phyloP scores from a whole-genome alignment of 139 green algal species.

The Tetraselmis chui region DNA sequence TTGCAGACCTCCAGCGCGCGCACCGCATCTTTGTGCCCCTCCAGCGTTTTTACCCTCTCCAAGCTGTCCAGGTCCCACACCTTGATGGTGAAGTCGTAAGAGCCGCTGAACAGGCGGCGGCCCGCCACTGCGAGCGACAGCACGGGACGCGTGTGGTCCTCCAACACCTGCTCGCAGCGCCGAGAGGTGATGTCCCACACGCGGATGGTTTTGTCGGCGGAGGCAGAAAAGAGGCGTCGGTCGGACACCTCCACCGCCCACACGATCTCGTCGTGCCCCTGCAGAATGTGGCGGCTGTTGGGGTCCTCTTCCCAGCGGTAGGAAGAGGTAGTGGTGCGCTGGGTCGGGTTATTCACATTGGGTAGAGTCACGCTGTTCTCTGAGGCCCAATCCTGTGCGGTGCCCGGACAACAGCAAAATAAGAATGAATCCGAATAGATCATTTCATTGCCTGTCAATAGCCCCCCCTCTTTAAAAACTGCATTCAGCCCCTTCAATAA shows the following conservation, averaged over 20 bases:
- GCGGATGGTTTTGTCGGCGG: slow-evolving; percentile 85
- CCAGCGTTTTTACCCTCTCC: slow-evolving; percentile 63
- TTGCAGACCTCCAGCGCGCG: slow-evolving; percentile 63
- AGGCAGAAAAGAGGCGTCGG: slow-evolving; percentile 70
- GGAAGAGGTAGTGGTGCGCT: background rate
- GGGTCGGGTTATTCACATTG: slow-evolving; percentile 13
- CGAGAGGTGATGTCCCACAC: slow-evolving; percentile 73
- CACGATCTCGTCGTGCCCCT: slow-evolving; percentile 93
- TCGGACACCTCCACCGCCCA: slow-evolving; percentile 82
- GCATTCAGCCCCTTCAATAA: too few relatives aligned
- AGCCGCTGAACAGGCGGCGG: slow-evolving; percentile 75
- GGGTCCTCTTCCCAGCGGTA: background rate
- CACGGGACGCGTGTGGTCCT: slow-evolving; percentile 85
- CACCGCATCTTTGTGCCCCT: slow-evolving; percentile 82
- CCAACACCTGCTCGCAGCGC: slow-evolving; percentile 62
- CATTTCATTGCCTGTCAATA: too few relatives aligned
- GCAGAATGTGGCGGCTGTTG: background rate
- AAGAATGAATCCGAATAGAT: too few relatives aligned
- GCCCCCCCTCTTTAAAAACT: too few relatives aligned
- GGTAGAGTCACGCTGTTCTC: slow-evolving; percentile 49
- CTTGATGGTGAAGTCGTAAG: slow-evolving; percentile 90
- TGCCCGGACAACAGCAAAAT: too few relatives aligned
- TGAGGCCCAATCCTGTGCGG: slow-evolving; percentile 72
- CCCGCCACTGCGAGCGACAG: slow-evolving; percentile 76
- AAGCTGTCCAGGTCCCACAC: slow-evolving; percentile 78